Percentiles rank a stretch among this genome's conserved stretches.
These are phyloP conservation scores for Suhomyces pyralidae DNA, from an alignment of 805 yeast genomes.

Conservation along the genomic window DNA sequence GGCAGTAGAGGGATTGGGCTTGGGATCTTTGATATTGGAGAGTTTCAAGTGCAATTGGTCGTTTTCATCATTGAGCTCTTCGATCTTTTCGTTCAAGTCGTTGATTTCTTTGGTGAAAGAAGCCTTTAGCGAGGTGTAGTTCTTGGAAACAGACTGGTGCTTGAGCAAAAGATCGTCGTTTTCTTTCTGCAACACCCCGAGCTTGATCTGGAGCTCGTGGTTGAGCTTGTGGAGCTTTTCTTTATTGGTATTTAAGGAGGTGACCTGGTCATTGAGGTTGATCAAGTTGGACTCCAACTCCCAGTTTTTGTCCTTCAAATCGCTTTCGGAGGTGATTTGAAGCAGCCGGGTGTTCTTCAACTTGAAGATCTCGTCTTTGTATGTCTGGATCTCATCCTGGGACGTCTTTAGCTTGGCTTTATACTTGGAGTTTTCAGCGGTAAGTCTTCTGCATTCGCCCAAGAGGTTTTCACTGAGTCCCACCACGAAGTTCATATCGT, in stretches of 20 bases:
- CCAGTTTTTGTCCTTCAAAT: conserved; percentile 60
- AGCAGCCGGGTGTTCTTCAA: conserved; percentile 32
- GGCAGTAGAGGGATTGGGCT: not conserved
- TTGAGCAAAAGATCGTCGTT: conserved; percentile 46
- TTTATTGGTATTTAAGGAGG: conserved; percentile 38
- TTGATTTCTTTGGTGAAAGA: conserved; percentile 41
- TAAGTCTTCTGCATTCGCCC: conserved; percentile 66
- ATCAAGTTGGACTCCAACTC: conserved; percentile 56
- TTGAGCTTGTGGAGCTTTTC: conserved; percentile 31
- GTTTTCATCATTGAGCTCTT: conserved; percentile 67
- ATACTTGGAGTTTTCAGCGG: conserved; percentile 56
- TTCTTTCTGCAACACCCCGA: conserved; percentile 38
- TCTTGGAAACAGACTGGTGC: conserved; percentile 39
- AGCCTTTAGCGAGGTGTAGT: conserved; percentile 33
- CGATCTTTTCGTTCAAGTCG: conserved; percentile 50
- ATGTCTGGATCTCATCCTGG: conserved; percentile 42
- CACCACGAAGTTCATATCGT: conserved; percentile 69
- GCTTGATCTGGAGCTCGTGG: conserved; percentile 31
- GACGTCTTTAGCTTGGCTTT: conserved; percentile 40
- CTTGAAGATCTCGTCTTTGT: conserved; percentile 32
- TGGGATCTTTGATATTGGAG: conserved; percentile 15
- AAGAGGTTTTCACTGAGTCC: conserved; percentile 71
- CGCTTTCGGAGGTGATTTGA: conserved; percentile 43
- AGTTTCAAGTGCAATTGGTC: conserved; percentile 49
- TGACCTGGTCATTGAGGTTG: conserved; percentile 42